These are phyloP conservation scores for Penstemon barbatus DNA, from an alignment of 257 asterid genomes.

Conservation along the genomic window DNA sequence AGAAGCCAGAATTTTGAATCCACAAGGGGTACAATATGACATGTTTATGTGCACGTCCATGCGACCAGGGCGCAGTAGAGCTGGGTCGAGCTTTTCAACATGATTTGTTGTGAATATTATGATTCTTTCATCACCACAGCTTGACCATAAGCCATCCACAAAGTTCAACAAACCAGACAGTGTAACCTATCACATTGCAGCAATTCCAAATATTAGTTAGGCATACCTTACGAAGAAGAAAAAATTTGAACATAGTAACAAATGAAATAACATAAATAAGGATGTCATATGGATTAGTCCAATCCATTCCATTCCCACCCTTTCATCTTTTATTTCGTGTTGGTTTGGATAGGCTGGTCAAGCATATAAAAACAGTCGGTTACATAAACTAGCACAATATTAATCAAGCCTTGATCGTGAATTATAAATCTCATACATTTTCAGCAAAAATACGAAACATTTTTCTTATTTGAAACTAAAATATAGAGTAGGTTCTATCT, in stretches of 20 bases:
- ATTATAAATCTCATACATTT: too few relatives aligned
- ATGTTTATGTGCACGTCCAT: constrained; percentile 78
- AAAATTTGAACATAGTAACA: background rate
- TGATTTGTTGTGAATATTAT: constrained; percentile 72
- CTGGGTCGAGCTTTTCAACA: constrained; percentile 64
- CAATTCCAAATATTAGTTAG: background rate
- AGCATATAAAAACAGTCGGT: too few relatives aligned
- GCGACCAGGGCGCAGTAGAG: constrained; percentile 63
- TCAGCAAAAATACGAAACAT: too few relatives aligned
- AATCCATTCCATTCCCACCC: too few relatives aligned
- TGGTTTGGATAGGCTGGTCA: too few relatives aligned
- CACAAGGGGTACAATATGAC: constrained; percentile 62
- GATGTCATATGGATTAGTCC: too few relatives aligned
- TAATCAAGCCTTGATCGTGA: too few relatives aligned
- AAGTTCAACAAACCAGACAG: constrained; percentile 64
- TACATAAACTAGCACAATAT: too few relatives aligned
- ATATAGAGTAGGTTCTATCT: too few relatives aligned
- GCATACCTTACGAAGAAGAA: too few relatives aligned
- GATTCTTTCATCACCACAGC: constrained; percentile 68
- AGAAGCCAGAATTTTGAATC: constrained; percentile 54
- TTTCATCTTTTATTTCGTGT: too few relatives aligned
- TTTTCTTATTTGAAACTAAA: too few relatives aligned
- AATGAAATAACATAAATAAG: background rate
- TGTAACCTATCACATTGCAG: constrained; percentile 46
- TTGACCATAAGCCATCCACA: constrained; percentile 75